Evolutionary conservation across 768 basidiomycete genomes (phyloP), one percentile per base, ranked within the genome.

Genomic region (Daedalea quercina): DNA sequence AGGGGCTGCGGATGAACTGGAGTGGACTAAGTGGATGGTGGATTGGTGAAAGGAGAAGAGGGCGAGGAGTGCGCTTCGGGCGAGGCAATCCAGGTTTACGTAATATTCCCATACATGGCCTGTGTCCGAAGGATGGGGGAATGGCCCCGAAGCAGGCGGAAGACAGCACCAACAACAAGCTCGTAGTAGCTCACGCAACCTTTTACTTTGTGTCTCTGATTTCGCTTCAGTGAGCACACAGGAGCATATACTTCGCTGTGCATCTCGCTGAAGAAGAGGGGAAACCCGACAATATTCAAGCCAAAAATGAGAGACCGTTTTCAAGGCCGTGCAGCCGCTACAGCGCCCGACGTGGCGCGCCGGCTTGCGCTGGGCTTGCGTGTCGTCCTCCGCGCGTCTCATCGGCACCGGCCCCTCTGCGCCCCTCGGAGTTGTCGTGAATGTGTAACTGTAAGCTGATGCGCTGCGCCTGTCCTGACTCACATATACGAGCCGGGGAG

Each of bases 21-120:
- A 44, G 45, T 52, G 24, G n/a, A n/a, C n/a, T n/a, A n/a, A n/a
- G n/a, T 35, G 56, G 33, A 56, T 58, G 44, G 24, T 43, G 51
- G 54, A 49, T 4, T 31, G 28, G n/a, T n/a, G 24, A 47, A 46
- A 43, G 40, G 25, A 49, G 43, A 47, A 51, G 45, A 31, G 50
- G 31, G 43, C 41, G 17, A 19, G 3, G 23, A 17, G 22, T 22
- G 35, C 45, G 24, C 19, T 26, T 8, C 8, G 15, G 45, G 25
- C 17, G 22, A 15, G 25, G 25, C 20, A 44, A 31, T 31, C 28
- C 28, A 12, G 2, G 46, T 12, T 47, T 25, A 47, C 15, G 24
- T 47, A 47, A 47, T 28, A 33, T 31, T 40, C 37, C 37, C 37
- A 40, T 40, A 40, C 37, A 40, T 40, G 19, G 37, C 37, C 13